These are phyloP conservation scores for Kitagawia praeruptora DNA, from an alignment of 129 eudicot species.

Conservation along the genomic window DNA sequence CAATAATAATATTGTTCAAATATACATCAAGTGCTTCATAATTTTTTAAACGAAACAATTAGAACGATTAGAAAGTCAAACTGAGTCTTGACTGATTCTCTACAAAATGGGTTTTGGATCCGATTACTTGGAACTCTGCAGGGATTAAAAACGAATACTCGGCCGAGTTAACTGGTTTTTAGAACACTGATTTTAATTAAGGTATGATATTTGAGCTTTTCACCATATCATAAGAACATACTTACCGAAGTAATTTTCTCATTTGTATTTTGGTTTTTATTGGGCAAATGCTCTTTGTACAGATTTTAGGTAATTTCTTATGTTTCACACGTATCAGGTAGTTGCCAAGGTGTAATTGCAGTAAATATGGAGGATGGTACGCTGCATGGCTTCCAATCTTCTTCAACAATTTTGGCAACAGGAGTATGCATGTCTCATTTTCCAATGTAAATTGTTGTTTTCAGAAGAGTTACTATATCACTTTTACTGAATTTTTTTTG, in stretches of 20 bases:
- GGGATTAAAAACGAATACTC: too few species aligned
- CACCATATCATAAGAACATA: neutral
- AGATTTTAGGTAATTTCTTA: neutral
- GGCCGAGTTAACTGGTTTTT: too few species aligned
- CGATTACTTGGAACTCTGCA: too few species aligned
- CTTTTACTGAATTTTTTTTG: slow-evolving; percentile 12
- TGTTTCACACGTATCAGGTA: slow-evolving; percentile 35
- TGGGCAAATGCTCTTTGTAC: neutral
- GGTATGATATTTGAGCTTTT: slow-evolving; percentile 2
- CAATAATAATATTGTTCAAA: too few species aligned
- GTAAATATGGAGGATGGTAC: slow-evolving; percentile 98
- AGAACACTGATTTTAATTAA: neutral
- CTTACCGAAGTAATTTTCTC: neutral
- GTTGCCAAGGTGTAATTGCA: slow-evolving; percentile 98
- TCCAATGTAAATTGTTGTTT: slow-evolving; percentile 12
- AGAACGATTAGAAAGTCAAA: too few species aligned
- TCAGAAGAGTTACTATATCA: slow-evolving; percentile 1
- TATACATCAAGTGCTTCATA: too few species aligned
- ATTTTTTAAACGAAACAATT: too few species aligned
- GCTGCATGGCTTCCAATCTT: slow-evolving; percentile 76
- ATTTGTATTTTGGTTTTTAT: neutral
- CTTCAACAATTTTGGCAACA: slow-evolving; percentile 92
- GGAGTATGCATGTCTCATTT: slow-evolving; percentile 47
- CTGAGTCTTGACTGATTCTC: too few species aligned
- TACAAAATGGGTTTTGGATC: too few species aligned